Evolutionary conservation across 345 rosid species (phyloP).

Genomic region (Laguncularia racemosa): DNA sequence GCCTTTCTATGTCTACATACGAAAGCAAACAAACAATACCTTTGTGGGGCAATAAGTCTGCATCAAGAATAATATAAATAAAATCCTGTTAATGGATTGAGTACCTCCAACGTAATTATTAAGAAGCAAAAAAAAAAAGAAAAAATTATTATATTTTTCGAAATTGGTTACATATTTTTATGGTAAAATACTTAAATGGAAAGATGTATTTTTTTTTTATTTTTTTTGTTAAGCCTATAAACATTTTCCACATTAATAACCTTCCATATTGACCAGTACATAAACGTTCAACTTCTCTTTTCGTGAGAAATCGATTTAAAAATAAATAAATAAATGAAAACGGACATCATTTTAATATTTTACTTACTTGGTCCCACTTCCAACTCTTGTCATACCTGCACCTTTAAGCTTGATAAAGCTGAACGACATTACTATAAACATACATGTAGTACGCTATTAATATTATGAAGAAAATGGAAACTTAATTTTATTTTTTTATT

Average conservation of each 20-base stretch:
- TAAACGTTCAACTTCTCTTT: too few relatives aligned
- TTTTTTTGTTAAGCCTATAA: too few relatives aligned
- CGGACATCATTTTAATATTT: too few relatives aligned
- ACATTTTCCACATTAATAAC: neutral
- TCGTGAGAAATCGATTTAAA: too few relatives aligned
- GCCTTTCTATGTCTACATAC: slow-evolving; percentile 31
- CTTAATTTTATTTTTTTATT: neutral
- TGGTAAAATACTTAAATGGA: neutral
- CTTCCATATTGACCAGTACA: too few relatives aligned
- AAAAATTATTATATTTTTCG: neutral
- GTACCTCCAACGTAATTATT: neutral
- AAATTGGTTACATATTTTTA: neutral
- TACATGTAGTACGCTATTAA: too few relatives aligned
- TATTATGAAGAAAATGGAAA: neutral
- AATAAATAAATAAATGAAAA: too few relatives aligned
- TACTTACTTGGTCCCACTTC: too few relatives aligned
- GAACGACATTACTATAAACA: too few relatives aligned
- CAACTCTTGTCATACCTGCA: too few relatives aligned
- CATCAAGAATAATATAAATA: neutral
- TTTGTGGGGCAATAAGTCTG: slow-evolving; percentile 35
- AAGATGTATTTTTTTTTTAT: too few relatives aligned
- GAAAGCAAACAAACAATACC: slow-evolving; percentile 42
- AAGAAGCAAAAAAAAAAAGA: neutral
- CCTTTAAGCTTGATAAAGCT: too few relatives aligned
- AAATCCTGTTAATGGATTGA: neutral